These are phyloP conservation scores for Hemerocallis citrina DNA, from an alignment of 106 monocot genomes.

Conservation along the genomic window DNA sequence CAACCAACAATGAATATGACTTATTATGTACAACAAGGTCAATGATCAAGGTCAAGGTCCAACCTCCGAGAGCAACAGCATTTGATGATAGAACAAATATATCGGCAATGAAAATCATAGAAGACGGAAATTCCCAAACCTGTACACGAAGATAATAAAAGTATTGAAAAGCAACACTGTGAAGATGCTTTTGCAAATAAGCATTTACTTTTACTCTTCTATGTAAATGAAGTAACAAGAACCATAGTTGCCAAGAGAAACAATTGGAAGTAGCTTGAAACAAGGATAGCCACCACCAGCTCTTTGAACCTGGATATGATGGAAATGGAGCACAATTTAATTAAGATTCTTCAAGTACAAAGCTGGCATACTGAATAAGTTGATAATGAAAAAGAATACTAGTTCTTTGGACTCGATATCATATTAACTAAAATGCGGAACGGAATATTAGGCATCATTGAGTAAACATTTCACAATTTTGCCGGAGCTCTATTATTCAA, in stretches of 20 bases:
- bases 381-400: too few species aligned
- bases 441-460: neutral
- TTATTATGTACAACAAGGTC: too few species aligned
- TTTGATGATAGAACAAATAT: constrained; percentile 82
- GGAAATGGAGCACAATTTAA: neutral
- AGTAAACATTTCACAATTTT: too few species aligned
- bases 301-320: constrained; percentile 30
- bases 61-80: constrained; percentile 68
- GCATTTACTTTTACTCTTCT: constrained; percentile 1
- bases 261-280: constrained; percentile 91
- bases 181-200: neutral
- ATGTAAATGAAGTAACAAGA: constrained; percentile 1
- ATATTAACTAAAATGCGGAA: too few species aligned
- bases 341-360: neutral
- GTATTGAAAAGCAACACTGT: constrained; percentile 1
- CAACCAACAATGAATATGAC: too few species aligned
- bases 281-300: constrained; percentile 43
- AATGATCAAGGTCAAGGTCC: constrained; percentile 8
- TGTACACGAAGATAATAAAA: constrained; percentile 16
- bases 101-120: constrained; percentile 57
- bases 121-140: constrained; percentile 90
- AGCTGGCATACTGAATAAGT: neutral
- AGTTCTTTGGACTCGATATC: too few species aligned
- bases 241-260: constrained; percentile 79
- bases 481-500: too few species aligned